Evolutionary conservation across 2,329 filamentous ascomycete species (phyloP).

Genomic region (Corynespora cassiicola): DNA sequence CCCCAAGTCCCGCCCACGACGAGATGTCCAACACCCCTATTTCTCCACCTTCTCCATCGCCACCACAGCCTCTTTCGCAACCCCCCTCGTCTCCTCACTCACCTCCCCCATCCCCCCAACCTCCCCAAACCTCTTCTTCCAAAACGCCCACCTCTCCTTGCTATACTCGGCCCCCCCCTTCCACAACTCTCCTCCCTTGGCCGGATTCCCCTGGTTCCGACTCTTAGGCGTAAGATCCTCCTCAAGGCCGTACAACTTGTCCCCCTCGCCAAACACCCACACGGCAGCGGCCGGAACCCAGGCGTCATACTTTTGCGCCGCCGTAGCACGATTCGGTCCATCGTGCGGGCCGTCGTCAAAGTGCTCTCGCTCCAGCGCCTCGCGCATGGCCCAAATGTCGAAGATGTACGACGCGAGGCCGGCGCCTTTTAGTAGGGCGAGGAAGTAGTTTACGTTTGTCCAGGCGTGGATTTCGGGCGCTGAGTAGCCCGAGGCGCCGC

Average conservation of each 20-base stretch:
- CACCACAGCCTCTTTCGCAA: slow-evolving; percentile 31
- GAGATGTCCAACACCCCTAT: too few species aligned
- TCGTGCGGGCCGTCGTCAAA: slow-evolving; percentile 1
- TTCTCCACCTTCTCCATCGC: slow-evolving; percentile 37
- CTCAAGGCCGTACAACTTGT: slow-evolving; percentile 27
- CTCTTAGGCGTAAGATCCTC: slow-evolving; percentile 35
- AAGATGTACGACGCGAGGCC: slow-evolving; percentile 23
- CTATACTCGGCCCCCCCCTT: slow-evolving; percentile 36
- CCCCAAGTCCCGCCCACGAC: too few species aligned
- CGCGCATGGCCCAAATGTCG: slow-evolving; percentile 36
- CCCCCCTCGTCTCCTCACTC: slow-evolving; percentile 24
- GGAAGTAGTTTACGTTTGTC: slow-evolving; percentile 41
- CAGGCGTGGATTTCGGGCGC: slow-evolving; percentile 34
- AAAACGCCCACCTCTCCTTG: slow-evolving; percentile 38
- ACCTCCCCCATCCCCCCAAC: slow-evolving; percentile 26
- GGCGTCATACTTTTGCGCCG: slow-evolving; percentile 29
- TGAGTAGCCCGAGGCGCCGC: slow-evolving; percentile 17
- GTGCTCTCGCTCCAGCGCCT: slow-evolving; percentile 31
- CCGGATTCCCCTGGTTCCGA: slow-evolving; percentile 35
- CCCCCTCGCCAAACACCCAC: slow-evolving; percentile 33
- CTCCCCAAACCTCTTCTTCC: slow-evolving; percentile 37
- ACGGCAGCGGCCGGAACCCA: slow-evolving; percentile 35
- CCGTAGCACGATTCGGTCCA: slow-evolving; percentile 14
- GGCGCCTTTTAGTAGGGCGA: slow-evolving; percentile 27
- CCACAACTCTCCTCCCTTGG: slow-evolving; percentile 34